Evolutionary conservation across 148 eudicot genomes (phyloP), one percentile per base, ranked within the genome.

Genomic region (Fagopyrum tataricum): DNA sequence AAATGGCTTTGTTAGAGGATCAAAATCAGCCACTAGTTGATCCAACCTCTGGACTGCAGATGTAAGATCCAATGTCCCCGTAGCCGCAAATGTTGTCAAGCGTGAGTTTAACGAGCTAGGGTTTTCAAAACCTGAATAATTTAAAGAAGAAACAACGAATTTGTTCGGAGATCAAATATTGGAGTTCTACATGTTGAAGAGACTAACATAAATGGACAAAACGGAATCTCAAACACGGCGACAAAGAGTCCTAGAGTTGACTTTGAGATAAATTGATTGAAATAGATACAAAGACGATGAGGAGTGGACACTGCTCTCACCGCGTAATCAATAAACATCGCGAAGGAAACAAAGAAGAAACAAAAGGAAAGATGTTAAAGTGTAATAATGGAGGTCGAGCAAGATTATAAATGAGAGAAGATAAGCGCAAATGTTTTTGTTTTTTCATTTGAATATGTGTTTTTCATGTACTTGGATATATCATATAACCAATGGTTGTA

Each of bases 11-110:
- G 73, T 15, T 41, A 84, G 18, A 1, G 84, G 74, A 0, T 62
- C 53, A 49, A 92, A 88, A 70, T 90, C 93, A 8, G 77, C 7
- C n/a, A 81, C 41, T n/a, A 92, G 73, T 21, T 42, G 47, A 8
- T 76, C 58, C 1, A 90, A 77, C 80, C 79, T 87, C 5, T 76
- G 24, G 7, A 41, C 3, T 2, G 78, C 26, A 15, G 47, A 3
- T 6, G 79, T 70, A 62, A 67, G 17, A 74, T 79, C 74, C 51
- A 74, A 18, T 15, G 70, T 49, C 26, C 37, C 68, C 44, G 67
- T 47, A 20, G 62, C 40, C 10, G 82, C 74, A 26, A 92, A 75
- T 8, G 76, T 73, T 8, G 81, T 75, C 14, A 81, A 44, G 72
- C 80, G 76, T 0, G 78, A 20, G 21, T 71, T 61, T 0, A 71